Evolutionary conservation across 768 basidiomycete species (phyloP), one percentile per base, ranked within the genome.

Genomic region (Suillus decipiens): DNA sequence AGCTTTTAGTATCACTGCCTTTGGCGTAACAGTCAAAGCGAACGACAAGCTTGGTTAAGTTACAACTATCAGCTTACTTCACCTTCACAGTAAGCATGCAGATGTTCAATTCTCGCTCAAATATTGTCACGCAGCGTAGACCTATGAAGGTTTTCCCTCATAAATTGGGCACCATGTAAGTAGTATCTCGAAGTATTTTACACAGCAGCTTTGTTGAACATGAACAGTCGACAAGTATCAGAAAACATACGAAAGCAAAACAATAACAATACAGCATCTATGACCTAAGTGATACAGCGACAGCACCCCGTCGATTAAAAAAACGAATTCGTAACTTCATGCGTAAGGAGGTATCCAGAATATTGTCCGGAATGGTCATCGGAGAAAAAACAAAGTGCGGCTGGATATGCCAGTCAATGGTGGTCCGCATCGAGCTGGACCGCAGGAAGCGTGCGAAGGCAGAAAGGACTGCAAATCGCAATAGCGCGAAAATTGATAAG

Each of bases 211-310:
- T 0, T 34, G 11, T 33, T 34, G 31, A 34, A 8, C 3, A 15
- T 17, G 12, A 9, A 56, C 17, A 60, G 22, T 36, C 14, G 19
- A 34, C n/a, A 12, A 31, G 19, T 1, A 37, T 12, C 12, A 34
- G 15, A 48, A 37, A 60, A 24, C 47, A 34, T 57, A 60, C 43
- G 33, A 56, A 15, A 64, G 34, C 19, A 47, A 43, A 6, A 2
- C 1, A 47, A 61, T 74, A 72, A 7, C 1, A 36, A 72, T 75
- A 73, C 74, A 73, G 1, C 19, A 36, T 74, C 66, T 76, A 73
- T 31, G 47, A n/a, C 12, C 24, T 12, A 7, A 67, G 61, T 36
- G 22, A 68, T 69, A 73, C 69, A 75, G 24, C 54, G 56, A 61
- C 11, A 6, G 3, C 58, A 63, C 37, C 19, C 63, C 22, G 36